Evolutionary conservation across 352 stramenopile species (phyloP), one percentile per base, ranked within the genome.

Genomic region (Phytophthora ramorum): DNA sequence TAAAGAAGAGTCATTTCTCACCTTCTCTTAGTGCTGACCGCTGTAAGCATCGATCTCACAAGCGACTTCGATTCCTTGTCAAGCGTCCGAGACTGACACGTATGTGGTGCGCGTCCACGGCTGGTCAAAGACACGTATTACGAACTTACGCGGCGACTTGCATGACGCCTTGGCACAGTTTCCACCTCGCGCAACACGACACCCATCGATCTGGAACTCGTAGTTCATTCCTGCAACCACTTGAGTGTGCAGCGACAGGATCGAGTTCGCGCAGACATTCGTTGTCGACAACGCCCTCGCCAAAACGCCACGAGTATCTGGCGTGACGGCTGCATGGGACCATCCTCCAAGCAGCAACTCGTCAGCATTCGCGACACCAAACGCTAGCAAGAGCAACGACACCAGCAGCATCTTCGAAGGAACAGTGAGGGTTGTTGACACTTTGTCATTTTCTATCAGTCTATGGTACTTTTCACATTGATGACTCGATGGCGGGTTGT

Each of bases 191-290:
- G 28, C 12, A 20, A n/a, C 52, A 30, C 58, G 44, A 19, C 64
- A 72, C 13, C 65, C 58, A 37, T 64, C 26, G 46, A 73, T 60
- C 26, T 43, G 28, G 40, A 69, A 69, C 24, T 60, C 58, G 26
- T 69, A 69, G 34, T 69, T 69, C 45, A 32, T 73, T 20, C 58
- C 65, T 44, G 58, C 58, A 40, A 69, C 65, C 19, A 69, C 65
- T 65, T 68, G 58, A 26, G 46, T 56, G 16, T 22, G 47, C 32
- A 60, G 45, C 10, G 51, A 64, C 20, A 52, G 2, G 17, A 73
- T 68, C 7, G 65, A 51, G 10, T 22, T 53, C 45, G 64, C 46
- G 26, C 65, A 69, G 32, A 69, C 24, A 30, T 55, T 20, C 14
- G 50, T 59, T 7, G 37, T 57, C 16, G 58, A 58, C 5, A 73